Evolutionary conservation across 768 basidiomycete genomes (phyloP).

Genomic region (Leccinum uliginosum): DNA sequence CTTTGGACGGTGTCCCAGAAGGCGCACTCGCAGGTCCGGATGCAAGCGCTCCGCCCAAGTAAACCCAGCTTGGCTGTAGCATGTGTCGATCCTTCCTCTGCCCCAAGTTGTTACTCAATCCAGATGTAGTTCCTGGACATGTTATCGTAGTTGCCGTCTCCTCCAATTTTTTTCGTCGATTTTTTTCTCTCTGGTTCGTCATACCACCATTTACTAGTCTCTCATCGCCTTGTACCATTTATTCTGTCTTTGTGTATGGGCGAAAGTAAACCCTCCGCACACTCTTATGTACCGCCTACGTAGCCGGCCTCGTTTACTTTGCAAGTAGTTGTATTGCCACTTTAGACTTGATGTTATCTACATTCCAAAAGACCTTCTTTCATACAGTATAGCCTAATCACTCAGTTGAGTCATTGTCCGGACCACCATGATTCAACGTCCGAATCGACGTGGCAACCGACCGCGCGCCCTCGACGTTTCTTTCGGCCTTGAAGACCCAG

Average conservation of each 20-base stretch:
- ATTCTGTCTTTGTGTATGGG: constrained; percentile 3
- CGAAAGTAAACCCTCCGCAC: constrained; percentile 8
- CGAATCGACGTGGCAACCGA: constrained; percentile 31
- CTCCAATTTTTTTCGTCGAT: constrained; percentile 3
- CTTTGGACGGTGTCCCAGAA: constrained; percentile 40
- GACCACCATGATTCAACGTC: constrained; percentile 1
- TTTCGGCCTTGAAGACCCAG: constrained; percentile 40
- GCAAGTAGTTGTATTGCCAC: background rate
- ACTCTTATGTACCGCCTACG: constrained; percentile 13
- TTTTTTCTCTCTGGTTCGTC: constrained; percentile 7
- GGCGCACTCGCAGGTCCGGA: constrained; percentile 71
- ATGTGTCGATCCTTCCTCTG: constrained; percentile 10
- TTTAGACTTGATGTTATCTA: background rate
- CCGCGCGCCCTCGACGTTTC: constrained; percentile 54
- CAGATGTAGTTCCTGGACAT: constrained; percentile 10
- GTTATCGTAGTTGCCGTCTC: constrained; percentile 12
- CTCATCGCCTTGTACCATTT: constrained; percentile 5
- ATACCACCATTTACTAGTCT: constrained; percentile 8
- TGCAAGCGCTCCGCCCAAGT: constrained; percentile 17
- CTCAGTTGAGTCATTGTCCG: background rate
- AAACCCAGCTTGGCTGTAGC: constrained; percentile 3
- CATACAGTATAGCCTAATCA: background rate
- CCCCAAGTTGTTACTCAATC: too few relatives aligned
- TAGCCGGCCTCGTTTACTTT: background rate
- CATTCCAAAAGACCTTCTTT: background rate